phyloP scores from a whole-genome alignment of 1,139 yeast species.

The Scheffersomyces parashehatae region DNA sequence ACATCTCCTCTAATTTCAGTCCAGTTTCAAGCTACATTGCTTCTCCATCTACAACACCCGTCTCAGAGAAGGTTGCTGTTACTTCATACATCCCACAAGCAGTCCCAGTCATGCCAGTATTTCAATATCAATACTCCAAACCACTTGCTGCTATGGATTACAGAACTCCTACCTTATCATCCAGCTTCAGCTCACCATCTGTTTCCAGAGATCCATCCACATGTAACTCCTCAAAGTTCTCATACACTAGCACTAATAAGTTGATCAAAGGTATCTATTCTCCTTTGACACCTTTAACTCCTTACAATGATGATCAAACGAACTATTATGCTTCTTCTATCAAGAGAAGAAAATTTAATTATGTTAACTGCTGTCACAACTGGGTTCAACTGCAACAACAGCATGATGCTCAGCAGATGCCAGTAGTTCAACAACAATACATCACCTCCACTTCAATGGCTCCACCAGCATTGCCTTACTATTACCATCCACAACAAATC shows the following conservation, averaged over 20 bases:
- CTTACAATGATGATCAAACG: slow-evolving; percentile 9
- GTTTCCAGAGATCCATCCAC: not conserved
- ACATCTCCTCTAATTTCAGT: not conserved
- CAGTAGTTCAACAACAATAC: not conserved
- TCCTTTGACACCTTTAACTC: slow-evolving; percentile 17
- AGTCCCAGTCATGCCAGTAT: not conserved
- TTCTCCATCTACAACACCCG: slow-evolving; percentile 2
- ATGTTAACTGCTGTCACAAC: slow-evolving; percentile 3
- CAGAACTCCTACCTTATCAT: not conserved
- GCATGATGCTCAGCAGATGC: slow-evolving; percentile 3
- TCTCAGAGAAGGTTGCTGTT: not conserved
- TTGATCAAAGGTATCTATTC: slow-evolving; percentile 1
- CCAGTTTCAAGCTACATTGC: not conserved
- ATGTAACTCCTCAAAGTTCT: not conserved
- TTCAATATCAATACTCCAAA: not conserved
- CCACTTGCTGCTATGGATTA: not conserved
- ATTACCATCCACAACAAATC: no score
- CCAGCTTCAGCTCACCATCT: not conserved
- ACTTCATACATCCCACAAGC: not conserved
- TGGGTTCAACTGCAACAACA: slow-evolving; percentile 4
- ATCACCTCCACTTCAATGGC: no score
- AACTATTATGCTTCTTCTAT: slow-evolving; percentile 5
- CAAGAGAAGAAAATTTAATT: slow-evolving; percentile 11
- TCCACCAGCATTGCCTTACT: no score
- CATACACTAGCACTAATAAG: not conserved